Evolutionary conservation across 768 basidiomycete genomes (phyloP).

Genomic region (Calocybe gangraenosa): DNA sequence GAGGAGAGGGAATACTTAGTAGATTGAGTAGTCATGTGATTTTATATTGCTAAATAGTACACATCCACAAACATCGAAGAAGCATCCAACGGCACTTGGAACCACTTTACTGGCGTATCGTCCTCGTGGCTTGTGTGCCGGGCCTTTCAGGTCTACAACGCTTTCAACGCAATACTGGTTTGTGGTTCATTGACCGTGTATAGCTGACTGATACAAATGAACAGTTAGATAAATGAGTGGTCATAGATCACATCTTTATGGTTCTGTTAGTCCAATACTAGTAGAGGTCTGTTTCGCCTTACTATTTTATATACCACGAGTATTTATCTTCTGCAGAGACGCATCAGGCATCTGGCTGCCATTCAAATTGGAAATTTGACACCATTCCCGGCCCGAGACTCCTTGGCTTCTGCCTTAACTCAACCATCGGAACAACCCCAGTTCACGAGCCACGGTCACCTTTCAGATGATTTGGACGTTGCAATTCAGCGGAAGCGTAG

Average conservation of each 20-base stretch:
- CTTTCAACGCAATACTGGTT: no score
- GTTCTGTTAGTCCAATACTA: no score
- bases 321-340: constrained; percentile 38
- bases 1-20: not conserved
- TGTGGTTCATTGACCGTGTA: no score
- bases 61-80: constrained; percentile 1
- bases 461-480: constrained; percentile 71
- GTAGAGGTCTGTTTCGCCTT: no score
- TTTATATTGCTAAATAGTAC: constrained; percentile 1
- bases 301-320: not conserved
- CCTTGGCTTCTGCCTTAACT: constrained; percentile 67
- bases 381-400: constrained; percentile 79
- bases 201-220: no score
- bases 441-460: constrained; percentile 49
- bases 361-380: constrained; percentile 79
- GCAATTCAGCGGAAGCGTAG: constrained; percentile 53
- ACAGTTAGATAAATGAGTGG: no score
- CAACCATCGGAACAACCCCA: constrained; percentile 64
- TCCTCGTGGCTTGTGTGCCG: no score
- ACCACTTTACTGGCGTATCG: no score
- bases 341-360: constrained; percentile 67
- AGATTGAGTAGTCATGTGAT: not conserved
- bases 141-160: no score
- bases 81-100: no score
- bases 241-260: no score